Percentiles rank a stretch among this genome's conserved stretches.
Conservation (phyloP, 371 early-diverging fungal species). For the Lichtheimia ornata region DNA sequence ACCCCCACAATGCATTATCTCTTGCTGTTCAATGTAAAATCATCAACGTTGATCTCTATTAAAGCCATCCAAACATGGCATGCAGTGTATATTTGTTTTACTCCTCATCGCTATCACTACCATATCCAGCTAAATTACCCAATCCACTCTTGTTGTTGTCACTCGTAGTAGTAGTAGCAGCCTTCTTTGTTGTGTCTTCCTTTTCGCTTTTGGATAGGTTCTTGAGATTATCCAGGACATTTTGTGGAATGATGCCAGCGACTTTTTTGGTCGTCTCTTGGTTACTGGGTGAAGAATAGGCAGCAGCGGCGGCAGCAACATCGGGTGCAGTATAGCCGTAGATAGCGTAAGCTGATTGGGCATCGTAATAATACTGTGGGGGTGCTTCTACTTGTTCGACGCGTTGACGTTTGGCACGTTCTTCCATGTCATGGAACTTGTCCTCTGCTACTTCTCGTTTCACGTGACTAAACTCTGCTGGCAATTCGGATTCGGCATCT, state of each 20-base stretch:
- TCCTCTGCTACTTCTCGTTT: conserved; percentile 43
- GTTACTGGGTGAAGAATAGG: conserved; percentile 6
- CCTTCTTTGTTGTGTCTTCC: neutral
- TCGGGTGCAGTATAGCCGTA: conserved; percentile 28
- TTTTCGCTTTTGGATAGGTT: conserved; percentile 20
- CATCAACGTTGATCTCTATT: neutral
- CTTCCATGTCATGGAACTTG: conserved; percentile 40
- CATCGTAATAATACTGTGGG: conserved; percentile 20
- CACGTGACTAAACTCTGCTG: conserved; percentile 50
- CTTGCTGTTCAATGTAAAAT: neutral
- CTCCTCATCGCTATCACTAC: conserved; percentile 44
- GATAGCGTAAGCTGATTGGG: conserved; percentile 13
- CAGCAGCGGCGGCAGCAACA: conserved; percentile 11
- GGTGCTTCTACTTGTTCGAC: conserved; percentile 25
- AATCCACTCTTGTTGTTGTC: conserved; percentile 14
- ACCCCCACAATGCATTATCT: neutral
- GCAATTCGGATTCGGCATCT: conserved; percentile 64
- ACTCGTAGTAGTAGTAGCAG: conserved; percentile 4
- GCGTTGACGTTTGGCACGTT: conserved; percentile 37
- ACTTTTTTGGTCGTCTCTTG: conserved; percentile 17
- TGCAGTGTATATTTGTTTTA: conserved; percentile 6
- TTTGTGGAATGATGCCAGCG: conserved; percentile 41
- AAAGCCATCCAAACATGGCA: neutral
- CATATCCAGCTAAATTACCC: conserved; percentile 42
- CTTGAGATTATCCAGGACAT: conserved; percentile 34